phyloP scores from a whole-genome alignment of 805 yeast species.

The Lipomyces chichibuensis region DNA sequence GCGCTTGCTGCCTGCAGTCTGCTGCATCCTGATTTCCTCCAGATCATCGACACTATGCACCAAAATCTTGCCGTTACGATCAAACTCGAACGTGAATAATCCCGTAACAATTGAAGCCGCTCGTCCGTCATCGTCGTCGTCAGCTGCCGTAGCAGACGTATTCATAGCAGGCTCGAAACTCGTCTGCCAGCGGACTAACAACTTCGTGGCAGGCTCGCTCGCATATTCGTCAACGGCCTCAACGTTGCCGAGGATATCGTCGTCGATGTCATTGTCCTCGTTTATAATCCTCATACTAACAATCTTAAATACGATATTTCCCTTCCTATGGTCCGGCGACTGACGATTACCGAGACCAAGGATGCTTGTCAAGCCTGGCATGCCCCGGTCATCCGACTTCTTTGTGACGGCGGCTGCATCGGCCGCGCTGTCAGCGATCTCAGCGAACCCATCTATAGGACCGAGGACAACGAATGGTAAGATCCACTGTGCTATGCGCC shows the following conservation, averaged over 20 bases:
- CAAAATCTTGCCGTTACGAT: constrained; percentile 24
- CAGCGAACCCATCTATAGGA: constrained; percentile 32
- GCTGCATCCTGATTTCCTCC: constrained; percentile 24
- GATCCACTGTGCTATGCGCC: constrained; percentile 35
- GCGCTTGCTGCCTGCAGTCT: constrained; percentile 7
- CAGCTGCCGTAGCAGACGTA: not conserved
- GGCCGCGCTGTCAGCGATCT: constrained; percentile 18
- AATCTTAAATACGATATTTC: constrained; percentile 24
- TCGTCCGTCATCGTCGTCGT: not conserved
- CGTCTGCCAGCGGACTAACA: constrained; percentile 31
- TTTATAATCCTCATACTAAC: constrained; percentile 30
- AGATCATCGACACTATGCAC: constrained; percentile 33
- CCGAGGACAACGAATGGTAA: constrained; percentile 32
- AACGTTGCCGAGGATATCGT: not conserved
- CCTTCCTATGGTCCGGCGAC: constrained; percentile 18
- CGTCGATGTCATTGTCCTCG: constrained; percentile 14
- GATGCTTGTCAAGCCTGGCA: not conserved
- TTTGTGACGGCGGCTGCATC: not conserved
- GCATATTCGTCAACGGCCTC: not conserved
- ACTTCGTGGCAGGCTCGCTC: constrained; percentile 16
- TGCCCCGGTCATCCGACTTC: constrained; percentile 5
- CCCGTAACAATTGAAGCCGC: constrained; percentile 26
- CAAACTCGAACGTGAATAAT: constrained; percentile 33
- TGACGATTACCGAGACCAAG: constrained; percentile 1
- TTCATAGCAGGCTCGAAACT: constrained; percentile 12